These are phyloP conservation scores for Scedosporium dehoogii DNA, from an alignment of 2,329 filamentous ascomycete species.

Conservation along the genomic window DNA sequence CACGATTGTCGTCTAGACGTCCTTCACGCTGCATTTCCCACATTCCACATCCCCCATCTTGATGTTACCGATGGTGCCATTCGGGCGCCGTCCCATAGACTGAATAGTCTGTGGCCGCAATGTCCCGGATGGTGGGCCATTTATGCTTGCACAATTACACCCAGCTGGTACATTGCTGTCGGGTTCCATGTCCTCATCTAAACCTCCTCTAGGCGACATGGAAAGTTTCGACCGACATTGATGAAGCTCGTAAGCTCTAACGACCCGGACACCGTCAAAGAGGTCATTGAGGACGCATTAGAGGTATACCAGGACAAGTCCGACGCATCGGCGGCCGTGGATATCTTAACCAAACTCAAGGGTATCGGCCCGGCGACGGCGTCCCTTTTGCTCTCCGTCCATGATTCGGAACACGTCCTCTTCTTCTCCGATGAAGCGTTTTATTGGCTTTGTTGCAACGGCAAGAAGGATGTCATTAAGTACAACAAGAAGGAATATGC, in stretches of 20 bases:
- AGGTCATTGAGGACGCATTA: constrained; percentile 43
- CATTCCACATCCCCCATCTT: no score
- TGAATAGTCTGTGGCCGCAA: no score
- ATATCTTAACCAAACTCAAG: constrained; percentile 48
- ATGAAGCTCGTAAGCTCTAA: constrained; percentile 56
- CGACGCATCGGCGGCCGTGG: constrained; percentile 36
- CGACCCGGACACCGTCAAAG: constrained; percentile 30
- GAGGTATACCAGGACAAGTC: constrained; percentile 28
- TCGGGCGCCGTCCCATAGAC: no score
- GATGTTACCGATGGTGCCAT: no score
- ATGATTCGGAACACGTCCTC: constrained; percentile 46
- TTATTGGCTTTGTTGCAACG: constrained; percentile 56
- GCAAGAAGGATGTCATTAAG: constrained; percentile 44
- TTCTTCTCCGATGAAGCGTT: constrained; percentile 79
- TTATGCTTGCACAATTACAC: not conserved
- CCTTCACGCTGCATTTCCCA: no score
- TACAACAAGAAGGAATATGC: constrained; percentile 63
- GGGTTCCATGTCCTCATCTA: not conserved
- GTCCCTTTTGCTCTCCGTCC: constrained; percentile 59
- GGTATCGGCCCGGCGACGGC: constrained; percentile 75
- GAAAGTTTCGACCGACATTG: constrained; percentile 51
- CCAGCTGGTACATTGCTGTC: no score
- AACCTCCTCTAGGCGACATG: constrained; percentile 37
- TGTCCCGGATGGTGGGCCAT: no score
- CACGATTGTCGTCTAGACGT: no score